phyloP scores from a whole-genome alignment of 2,329 filamentous ascomycete genomes.

The Penicillium sp. region DNA sequence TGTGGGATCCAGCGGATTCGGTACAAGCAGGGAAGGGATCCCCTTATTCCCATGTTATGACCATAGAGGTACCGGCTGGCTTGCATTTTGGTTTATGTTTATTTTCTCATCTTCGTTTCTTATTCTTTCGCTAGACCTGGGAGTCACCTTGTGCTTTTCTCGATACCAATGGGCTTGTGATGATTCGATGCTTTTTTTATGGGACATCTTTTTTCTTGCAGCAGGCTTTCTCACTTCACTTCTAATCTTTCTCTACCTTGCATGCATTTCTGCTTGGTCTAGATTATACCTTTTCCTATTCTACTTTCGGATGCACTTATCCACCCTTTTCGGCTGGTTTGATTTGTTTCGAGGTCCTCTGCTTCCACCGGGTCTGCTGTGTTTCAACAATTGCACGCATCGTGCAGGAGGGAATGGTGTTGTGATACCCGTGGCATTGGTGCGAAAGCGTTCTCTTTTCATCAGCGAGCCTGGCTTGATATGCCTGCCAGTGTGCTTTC shows the following conservation, averaged over 20 bases:
- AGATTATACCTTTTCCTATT: slow-evolving; percentile 4
- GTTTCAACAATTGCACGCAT: slow-evolving; percentile 10
- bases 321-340: neutral
- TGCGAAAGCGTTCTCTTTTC: slow-evolving; percentile 11
- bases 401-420: slow-evolving; percentile 18
- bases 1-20: slow-evolving; percentile 12
- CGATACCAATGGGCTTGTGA: slow-evolving; percentile 29
- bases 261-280: slow-evolving; percentile 13
- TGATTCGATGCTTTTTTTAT: slow-evolving; percentile 23
- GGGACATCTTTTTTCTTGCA: slow-evolving; percentile 2
- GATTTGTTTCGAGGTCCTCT: slow-evolving; percentile 5
- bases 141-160: slow-evolving; percentile 26
- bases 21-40: slow-evolving; percentile 12
- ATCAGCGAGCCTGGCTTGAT: slow-evolving; percentile 6
- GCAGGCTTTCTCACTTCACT: slow-evolving; percentile 5
- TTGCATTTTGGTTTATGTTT: slow-evolving; percentile 31
- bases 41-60: slow-evolving; percentile 30
- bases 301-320: neutral
- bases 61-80: slow-evolving; percentile 37
- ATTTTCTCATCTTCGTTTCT: slow-evolving; percentile 23
- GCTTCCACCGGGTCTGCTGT: slow-evolving; percentile 12
- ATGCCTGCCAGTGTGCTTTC: slow-evolving; percentile 6
- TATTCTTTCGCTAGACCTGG: slow-evolving; percentile 37
- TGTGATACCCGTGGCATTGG: slow-evolving; percentile 24
- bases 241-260: slow-evolving; percentile 10